Evolutionary conservation across 139 green algal species (phyloP).

Genomic region (Chlamydomonas eustigma): DNA sequence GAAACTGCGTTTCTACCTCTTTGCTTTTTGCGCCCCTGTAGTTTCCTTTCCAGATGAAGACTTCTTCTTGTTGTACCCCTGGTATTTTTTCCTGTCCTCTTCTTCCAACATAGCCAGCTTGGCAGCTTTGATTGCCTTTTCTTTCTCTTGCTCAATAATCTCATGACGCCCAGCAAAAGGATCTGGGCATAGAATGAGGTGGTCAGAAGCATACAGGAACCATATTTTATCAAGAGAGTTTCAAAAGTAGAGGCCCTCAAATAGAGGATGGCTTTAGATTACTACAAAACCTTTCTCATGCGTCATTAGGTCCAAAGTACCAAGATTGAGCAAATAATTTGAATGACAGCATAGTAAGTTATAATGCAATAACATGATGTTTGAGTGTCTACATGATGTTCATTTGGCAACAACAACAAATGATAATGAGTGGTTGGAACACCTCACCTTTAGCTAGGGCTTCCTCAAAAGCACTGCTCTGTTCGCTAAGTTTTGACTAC

Average conservation of each 20-base stretch:
- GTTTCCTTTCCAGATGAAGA: not conserved
- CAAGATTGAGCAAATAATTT: not conserved
- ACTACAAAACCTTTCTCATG: not conserved
- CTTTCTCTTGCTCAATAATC: not conserved
- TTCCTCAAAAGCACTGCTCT: not conserved
- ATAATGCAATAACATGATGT: not conserved
- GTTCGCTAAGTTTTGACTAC: not conserved
- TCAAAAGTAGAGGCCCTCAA: not conserved
- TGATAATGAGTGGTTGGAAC: not conserved
- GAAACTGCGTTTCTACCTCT: too few relatives aligned
- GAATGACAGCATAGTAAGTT: not conserved
- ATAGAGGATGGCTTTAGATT: not conserved
- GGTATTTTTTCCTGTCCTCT: not conserved
- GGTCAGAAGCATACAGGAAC: too few relatives aligned
- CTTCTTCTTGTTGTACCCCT: not conserved
- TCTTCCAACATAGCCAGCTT: not conserved
- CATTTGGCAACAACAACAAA: not conserved
- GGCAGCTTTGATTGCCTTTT: not conserved
- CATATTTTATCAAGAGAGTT: too few relatives aligned
- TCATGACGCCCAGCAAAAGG: not conserved
- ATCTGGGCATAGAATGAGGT: too few relatives aligned
- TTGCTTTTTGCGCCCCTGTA: too few relatives aligned
- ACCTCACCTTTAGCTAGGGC: not conserved
- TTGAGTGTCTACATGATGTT: not conserved
- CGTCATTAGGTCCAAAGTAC: not conserved